These are phyloP conservation scores for Physocladia obscura DNA, from an alignment of 192 early-diverging fungal genomes.

Conservation along the genomic window DNA sequence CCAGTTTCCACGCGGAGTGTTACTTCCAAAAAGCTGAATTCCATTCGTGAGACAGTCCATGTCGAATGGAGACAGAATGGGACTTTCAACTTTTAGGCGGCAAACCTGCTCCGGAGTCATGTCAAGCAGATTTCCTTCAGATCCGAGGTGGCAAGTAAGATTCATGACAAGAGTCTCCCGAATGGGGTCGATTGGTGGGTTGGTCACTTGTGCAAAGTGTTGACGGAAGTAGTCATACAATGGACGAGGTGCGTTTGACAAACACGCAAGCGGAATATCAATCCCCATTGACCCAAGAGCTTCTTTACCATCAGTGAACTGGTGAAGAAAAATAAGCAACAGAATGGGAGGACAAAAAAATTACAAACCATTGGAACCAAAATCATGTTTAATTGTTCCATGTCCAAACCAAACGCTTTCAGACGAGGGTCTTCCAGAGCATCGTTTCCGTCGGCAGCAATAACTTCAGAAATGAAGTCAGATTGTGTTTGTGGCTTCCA, in stretches of 20 bases:
- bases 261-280: constrained; percentile 91
- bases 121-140: constrained; percentile 91
- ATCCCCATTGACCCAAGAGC: constrained; percentile 98
- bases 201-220: constrained; percentile 97
- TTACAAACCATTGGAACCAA: constrained; percentile 80
- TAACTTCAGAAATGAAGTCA: constrained; percentile 23
- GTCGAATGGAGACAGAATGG: constrained; percentile 82
- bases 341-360: constrained; percentile 10
- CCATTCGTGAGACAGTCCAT: constrained; percentile 76
- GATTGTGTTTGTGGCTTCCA: constrained; percentile 54
- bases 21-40: constrained; percentile 39
- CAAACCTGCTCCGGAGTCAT: constrained; percentile 75
- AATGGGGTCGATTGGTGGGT: constrained; percentile 99
- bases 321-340: background rate
- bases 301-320: constrained; percentile 81
- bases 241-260: constrained; percentile 81
- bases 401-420: constrained; percentile 83
- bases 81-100: constrained; percentile 79
- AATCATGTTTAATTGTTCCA: constrained; percentile 89
- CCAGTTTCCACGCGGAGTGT: constrained; percentile 65
- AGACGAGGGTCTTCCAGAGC: constrained; percentile 64
- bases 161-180: constrained; percentile 99
- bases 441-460: constrained; percentile 34
- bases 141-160: constrained; percentile 89
- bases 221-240: constrained; percentile 97